Evolutionary conservation across 73 alveolate species (phyloP).

Genomic region (Paramecium bursaria): DNA sequence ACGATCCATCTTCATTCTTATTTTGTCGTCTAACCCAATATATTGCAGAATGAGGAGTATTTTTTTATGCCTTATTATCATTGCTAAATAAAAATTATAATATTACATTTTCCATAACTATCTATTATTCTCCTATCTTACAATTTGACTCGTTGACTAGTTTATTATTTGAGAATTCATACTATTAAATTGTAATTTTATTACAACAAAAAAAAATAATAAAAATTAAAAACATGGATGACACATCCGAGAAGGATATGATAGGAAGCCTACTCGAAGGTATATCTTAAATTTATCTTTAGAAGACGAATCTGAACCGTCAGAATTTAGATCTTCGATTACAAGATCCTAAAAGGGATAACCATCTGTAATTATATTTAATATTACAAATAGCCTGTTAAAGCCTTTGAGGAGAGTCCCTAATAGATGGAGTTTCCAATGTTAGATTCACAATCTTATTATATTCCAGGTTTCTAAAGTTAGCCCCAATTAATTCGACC

Average conservation of each 20-base stretch:
- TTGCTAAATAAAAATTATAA: not conserved
- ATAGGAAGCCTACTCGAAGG: slow-evolving; percentile 61
- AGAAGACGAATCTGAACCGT: slow-evolving; percentile 34
- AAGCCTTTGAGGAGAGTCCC: slow-evolving; percentile 2
- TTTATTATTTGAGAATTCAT: no score
- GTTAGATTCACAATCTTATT: slow-evolving; percentile 7
- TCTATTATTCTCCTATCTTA: no score
- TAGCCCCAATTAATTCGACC: not conserved
- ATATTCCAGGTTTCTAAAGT: slow-evolving; percentile 35
- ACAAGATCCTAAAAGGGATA: slow-evolving; percentile 34
- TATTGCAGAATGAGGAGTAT: slow-evolving; percentile 92
- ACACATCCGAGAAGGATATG: slow-evolving; percentile 62
- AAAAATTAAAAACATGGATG: no score
- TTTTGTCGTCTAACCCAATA: slow-evolving; percentile 93
- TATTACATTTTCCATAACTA: no score
- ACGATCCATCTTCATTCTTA: slow-evolving; percentile 91
- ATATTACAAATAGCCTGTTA: slow-evolving; percentile 28
- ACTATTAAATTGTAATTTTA: no score
- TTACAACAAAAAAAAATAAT: no score
- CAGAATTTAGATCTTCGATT: slow-evolving; percentile 52
- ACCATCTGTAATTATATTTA: slow-evolving; percentile 16
- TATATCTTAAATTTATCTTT: not conserved
- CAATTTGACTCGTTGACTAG: no score
- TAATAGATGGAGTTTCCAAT: slow-evolving; percentile 37
- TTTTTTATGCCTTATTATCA: slow-evolving; percentile 94